Evolutionary conservation across 163 green algal species (phyloP), one percentile per base, ranked within the genome.

Genomic region (Scenedesmus sp.): DNA sequence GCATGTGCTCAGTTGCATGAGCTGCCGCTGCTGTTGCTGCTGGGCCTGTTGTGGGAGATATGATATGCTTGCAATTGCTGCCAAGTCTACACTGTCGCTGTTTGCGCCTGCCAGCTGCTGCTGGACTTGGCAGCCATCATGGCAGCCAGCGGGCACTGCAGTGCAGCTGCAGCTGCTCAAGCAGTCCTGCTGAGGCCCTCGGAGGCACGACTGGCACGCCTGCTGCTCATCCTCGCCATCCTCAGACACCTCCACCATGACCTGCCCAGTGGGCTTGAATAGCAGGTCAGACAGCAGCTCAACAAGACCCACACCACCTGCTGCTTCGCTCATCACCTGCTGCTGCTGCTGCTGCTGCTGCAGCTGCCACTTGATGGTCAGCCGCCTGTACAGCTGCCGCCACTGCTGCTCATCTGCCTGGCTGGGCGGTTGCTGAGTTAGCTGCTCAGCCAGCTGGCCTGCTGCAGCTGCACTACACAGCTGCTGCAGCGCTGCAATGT

Each of bases 231-330:
- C 82, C 1, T 53, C 20, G 7, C 56, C 51, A 26, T 59, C 22
- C 3, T 88, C 83, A 26, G 83, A 88, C 35, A 81, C 83, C 59
- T 88, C 83, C 22, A 88, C 56, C 56, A 81, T 42, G 33, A 88
- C 9, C 13, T 56, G 30, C 33, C 83, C 59, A 15, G 42, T n/a
- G 22, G 83, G 59, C 59, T 44, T 80, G 7, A 88, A 22, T 35
- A 87, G 35, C 26, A 88, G 22, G 42, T 88, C 83, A 44, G 83
- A 40, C 59, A 88, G 37, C 37, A 88, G 56, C 59, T 81, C 83
- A 59, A 30, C 83, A n/a, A 88, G 56, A 3, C 44, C 30, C 12
- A 73, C 83, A 61, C 53, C 53, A 51, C 44, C 35, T 49, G 81
- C 44, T 46, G 65, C 65, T 20, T 37, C 30, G 2, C 65, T 33